A percentile compares a stretch with the other conserved stretches of the same genome.
Evolutionary conservation across 1,139 yeast species (phyloP).

Genomic region (Hansenula sp.): DNA sequence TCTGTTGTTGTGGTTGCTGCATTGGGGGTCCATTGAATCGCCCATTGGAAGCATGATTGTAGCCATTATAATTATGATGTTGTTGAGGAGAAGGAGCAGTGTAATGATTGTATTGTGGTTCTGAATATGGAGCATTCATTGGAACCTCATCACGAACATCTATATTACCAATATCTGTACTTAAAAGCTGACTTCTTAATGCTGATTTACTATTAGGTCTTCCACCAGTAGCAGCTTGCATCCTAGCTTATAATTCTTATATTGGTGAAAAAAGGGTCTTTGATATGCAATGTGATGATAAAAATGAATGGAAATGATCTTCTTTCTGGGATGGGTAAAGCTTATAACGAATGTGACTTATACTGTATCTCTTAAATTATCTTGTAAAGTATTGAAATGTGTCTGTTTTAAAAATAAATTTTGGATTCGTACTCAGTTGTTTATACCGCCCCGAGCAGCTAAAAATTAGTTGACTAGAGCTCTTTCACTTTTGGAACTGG

Average conservation of each 20-base stretch:
- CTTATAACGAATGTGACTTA: no score
- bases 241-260: conserved; percentile 6
- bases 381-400: no score
- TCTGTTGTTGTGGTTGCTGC: conserved; percentile 1
- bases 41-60: not conserved
- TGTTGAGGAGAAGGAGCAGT: not conserved
- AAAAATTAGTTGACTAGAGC: no score
- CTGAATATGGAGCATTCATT: conserved; percentile 9
- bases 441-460: conserved; percentile 1
- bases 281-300: no score
- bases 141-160: conserved; percentile 36
- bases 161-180: conserved; percentile 34
- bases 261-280: no score
- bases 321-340: no score
- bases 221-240: conserved; percentile 34
- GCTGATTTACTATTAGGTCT: conserved; percentile 7
- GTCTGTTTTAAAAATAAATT: conserved; percentile 1
- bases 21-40: not conserved
- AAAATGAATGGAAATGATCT: no score
- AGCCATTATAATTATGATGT: no score
- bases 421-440: not conserved
- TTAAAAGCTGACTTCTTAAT: conserved; percentile 30
- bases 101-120: not conserved
- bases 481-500: no score
- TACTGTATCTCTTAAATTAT: no score